These are phyloP conservation scores for Camellia granthamiana DNA, from an alignment of 148 eudicot species.

Conservation along the genomic window DNA sequence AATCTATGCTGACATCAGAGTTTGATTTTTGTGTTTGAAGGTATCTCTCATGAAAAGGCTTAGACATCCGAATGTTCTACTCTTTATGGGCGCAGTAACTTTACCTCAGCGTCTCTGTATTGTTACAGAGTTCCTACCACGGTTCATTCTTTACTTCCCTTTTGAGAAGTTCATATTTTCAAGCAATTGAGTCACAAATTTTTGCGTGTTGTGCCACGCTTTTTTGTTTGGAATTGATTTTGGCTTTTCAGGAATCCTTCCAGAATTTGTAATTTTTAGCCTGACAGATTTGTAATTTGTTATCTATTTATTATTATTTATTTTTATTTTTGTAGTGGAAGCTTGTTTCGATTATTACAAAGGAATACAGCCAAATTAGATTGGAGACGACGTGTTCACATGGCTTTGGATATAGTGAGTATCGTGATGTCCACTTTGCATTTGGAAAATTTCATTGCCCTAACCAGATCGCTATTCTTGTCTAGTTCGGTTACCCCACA, in stretches of 20 bases:
- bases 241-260: neutral
- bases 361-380: slow-evolving; percentile 74
- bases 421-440: slow-evolving; percentile 2
- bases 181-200: neutral
- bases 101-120: slow-evolving; percentile 94
- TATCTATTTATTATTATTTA: neutral
- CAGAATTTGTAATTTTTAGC: neutral
- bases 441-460: neutral
- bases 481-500: neutral
- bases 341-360: slow-evolving; percentile 77
- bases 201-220: neutral
- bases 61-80: slow-evolving; percentile 93
- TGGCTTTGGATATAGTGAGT: slow-evolving; percentile 95
- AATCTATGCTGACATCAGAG: neutral
- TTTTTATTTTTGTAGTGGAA: slow-evolving; percentile 55
- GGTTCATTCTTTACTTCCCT: slow-evolving; percentile 48
- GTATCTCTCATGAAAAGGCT: slow-evolving; percentile 98
- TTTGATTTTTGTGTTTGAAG: slow-evolving; percentile 36
- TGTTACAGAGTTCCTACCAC: slow-evolving; percentile 95
- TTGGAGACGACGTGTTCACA: slow-evolving; percentile 88
- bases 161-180: neutral
- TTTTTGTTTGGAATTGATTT: neutral
- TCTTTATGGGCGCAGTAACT: slow-evolving; percentile 99
- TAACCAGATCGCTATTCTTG: slow-evolving; percentile 1
- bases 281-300: neutral